Conservation (phyloP, 495 filamentous ascomycete species). For the Cenococcum geophilum region DNA sequence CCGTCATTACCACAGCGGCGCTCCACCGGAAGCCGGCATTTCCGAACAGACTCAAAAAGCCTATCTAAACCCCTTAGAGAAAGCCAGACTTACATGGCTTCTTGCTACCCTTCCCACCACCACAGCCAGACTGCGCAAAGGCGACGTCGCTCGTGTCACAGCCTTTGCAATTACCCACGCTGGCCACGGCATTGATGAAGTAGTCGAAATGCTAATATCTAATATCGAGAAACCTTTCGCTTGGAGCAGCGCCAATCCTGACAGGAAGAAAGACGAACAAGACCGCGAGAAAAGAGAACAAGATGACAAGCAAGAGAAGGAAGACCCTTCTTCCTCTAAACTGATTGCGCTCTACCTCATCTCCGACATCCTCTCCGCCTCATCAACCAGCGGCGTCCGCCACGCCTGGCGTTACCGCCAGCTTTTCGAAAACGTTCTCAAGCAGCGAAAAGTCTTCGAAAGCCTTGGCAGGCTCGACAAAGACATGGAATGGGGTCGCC, state of each 20-base stretch:
- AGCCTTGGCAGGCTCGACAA: conserved; percentile 71
- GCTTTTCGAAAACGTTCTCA: conserved; percentile 72
- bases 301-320: conserved; percentile 34
- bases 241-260: conserved; percentile 52
- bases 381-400: conserved; percentile 63
- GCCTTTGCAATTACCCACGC: conserved; percentile 88
- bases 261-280: conserved; percentile 40
- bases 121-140: conserved; percentile 67
- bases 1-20: conserved; percentile 40
- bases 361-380: conserved; percentile 82
- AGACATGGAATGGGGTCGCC: conserved; percentile 70
- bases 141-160: conserved; percentile 80
- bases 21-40: conserved; percentile 42
- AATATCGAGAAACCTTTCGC: conserved; percentile 70
- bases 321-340: conserved; percentile 66
- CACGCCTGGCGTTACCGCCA: conserved; percentile 86
- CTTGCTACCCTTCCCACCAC: conserved; percentile 74
- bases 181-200: conserved; percentile 71
- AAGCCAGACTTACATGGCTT: conserved; percentile 74
- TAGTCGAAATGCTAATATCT: conserved; percentile 76
- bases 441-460: conserved; percentile 68
- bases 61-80: conserved; percentile 78
- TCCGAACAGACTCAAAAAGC: conserved; percentile 50
- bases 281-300: conserved; percentile 40
- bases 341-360: conserved; percentile 80